phyloP scores from a whole-genome alignment of 352 stramenopile species.

The Phytophthora crassamura region DNA sequence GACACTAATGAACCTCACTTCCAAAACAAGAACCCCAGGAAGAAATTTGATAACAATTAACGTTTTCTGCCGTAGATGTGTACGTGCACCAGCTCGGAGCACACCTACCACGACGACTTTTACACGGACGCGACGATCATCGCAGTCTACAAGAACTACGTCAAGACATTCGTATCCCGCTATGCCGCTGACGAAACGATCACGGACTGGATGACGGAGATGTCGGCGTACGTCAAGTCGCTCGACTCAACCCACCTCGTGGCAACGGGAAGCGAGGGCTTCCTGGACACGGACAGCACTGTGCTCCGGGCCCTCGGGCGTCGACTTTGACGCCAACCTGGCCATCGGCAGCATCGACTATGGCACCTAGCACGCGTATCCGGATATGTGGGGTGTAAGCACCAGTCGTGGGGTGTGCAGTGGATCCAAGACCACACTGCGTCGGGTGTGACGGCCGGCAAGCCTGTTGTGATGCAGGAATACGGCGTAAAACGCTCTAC shows the following conservation, averaged over 20 bases:
- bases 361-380: conserved; percentile 43
- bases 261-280: conserved; percentile 37
- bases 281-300: conserved; percentile 48
- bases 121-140: no score
- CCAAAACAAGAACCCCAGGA: no score
- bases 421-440: conserved; percentile 44
- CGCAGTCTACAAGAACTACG: no score
- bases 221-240: no score
- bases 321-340: conserved; percentile 47
- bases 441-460: conserved; percentile 28
- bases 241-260: conserved; percentile 44
- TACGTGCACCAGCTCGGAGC: no score
- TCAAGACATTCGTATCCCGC: no score
- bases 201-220: no score
- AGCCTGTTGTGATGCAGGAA: conserved; percentile 43
- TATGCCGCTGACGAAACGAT: no score
- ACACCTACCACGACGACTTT: no score
- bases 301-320: conserved; percentile 40
- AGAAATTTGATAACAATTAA: no score
- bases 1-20: no score
- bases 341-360: conserved; percentile 42
- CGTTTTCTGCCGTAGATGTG: no score
- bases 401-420: conserved; percentile 37
- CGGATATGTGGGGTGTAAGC: conserved; percentile 40
- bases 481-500: conserved; percentile 39